These are phyloP conservation scores for Xylaria sp. DNA, from an alignment of 2,329 filamentous ascomycete species.

Conservation along the genomic window DNA sequence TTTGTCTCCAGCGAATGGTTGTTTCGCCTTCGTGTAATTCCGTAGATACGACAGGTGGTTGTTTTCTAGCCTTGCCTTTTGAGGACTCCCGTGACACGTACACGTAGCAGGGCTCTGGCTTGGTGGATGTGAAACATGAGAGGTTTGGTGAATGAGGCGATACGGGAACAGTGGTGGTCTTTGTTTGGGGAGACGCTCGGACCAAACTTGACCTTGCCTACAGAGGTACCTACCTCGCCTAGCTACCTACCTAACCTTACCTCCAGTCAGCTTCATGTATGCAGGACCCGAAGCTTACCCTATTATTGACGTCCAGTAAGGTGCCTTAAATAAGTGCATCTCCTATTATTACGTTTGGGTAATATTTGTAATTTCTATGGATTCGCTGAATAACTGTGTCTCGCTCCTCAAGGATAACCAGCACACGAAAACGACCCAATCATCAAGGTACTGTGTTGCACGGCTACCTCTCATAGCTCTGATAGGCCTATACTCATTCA, in stretches of 20 bases:
- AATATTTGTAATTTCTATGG: no score
- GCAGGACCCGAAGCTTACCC: not conserved
- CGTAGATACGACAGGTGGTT: not conserved
- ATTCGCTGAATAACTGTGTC: no score
- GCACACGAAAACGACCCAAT: no score
- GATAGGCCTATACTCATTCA: not conserved
- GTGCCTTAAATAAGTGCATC: not conserved
- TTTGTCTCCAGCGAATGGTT: conserved; percentile 6
- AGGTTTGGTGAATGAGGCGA: conserved; percentile 3
- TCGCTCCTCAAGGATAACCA: no score
- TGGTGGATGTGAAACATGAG: not conserved
- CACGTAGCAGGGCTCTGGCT: not conserved
- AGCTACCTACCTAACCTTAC: no score
- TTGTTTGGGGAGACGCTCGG: conserved; percentile 2
- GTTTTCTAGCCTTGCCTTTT: conserved; percentile 5
- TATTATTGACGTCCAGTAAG: no score
- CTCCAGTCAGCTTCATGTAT: not conserved
- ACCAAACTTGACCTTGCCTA: not conserved
- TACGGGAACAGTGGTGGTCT: not conserved
- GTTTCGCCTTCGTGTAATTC: not conserved
- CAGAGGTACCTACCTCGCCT: not conserved
- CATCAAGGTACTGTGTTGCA: no score
- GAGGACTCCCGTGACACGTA: not conserved
- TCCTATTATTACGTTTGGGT: not conserved
- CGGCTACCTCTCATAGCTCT: no score